Evolutionary conservation across 2,329 filamentous ascomycete species (phyloP), one percentile per base, ranked within the genome.

Genomic region (Trichoderma koningii): DNA sequence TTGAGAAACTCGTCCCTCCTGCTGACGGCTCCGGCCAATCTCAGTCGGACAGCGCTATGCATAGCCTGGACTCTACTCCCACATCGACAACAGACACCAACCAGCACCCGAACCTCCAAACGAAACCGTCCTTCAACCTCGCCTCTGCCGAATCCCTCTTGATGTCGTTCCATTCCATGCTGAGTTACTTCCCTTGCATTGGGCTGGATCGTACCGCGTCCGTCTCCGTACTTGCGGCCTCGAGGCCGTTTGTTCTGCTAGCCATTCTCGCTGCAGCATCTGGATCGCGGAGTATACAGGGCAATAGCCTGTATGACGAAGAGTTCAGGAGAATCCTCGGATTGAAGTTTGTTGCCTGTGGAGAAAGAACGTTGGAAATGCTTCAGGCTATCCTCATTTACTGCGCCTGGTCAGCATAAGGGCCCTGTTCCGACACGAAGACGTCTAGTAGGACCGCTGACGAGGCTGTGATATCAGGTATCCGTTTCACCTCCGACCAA

Each of bases 351-450:
- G 82, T 88, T 0, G 78, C 85, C 0, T 79, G 81, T 3, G 84
- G 85, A 0, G 85, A 88, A 75, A 80, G 83, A 64, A 85, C 78
- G 14, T 66, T 87, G 23, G 84, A 88, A 68, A 69, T 87, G 17
- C 71, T 88, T 1, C 82, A 86, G 67, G 85, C 85, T 3, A 73
- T 87, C 21, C 73, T 87, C 28, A 79, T 87, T 6, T 87, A 87
- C 67, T 80, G 83, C 56, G 77, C 80, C 19, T 88, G 85, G 85
- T 87, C 73, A 68, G 76, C 47, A 59, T 41, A 48, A 41, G 34
- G 14, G 17, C 23, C n/a, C 1, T 15, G 34, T 6, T 38, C 21
- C 17, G 38, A 15, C 38, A n/a, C 14, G 4, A 2, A 7, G 19
- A 38, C 4, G 9, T n/a, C 42, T 17, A 14, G 14, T 5, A 28